phyloP scores from a whole-genome alignment of 1,284 basidiomycete species.

The Puccinia coronata region DNA sequence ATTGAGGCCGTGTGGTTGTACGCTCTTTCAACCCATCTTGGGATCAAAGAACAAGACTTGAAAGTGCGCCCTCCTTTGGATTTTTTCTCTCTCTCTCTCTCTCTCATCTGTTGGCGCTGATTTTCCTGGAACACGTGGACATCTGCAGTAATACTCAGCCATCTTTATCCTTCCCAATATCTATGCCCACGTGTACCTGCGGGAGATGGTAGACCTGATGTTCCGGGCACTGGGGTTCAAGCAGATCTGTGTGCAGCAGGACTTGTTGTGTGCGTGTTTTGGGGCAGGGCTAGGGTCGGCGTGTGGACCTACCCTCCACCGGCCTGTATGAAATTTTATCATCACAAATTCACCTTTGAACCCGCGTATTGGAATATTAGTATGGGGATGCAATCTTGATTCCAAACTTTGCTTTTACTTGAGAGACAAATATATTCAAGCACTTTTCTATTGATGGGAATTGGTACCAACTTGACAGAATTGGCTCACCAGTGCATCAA shows the following conservation, averaged over 20 bases:
- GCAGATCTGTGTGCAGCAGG: too few species aligned
- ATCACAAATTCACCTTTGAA: conserved; percentile 46
- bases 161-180: too few species aligned
- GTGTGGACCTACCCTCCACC: conserved; percentile 52
- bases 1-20: too few species aligned
- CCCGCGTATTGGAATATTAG: conserved; percentile 53
- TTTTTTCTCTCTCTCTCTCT: conserved; percentile 24
- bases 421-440: conserved; percentile 42
- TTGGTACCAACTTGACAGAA: conserved; percentile 50
- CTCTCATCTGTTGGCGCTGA: conserved; percentile 42
- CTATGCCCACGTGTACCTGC: too few species aligned
- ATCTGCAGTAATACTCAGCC: too few species aligned
- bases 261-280: too few species aligned
- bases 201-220: too few species aligned
- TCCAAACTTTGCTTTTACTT: conserved; percentile 54
- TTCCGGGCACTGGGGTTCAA: too few species aligned
- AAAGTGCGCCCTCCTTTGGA: conserved; percentile 26
- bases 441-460: conserved; percentile 47
- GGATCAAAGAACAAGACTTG: too few species aligned
- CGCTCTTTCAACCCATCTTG: too few species aligned
- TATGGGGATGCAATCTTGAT: conserved; percentile 55
- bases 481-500: conserved; percentile 52
- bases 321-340: conserved; percentile 52
- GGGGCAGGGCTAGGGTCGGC: too few species aligned
- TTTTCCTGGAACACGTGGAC: conserved; percentile 42